Evolutionary conservation across 352 stramenopile genomes (phyloP), one percentile per base, ranked within the genome.

Genomic region (Phytophthora hybrid): DNA sequence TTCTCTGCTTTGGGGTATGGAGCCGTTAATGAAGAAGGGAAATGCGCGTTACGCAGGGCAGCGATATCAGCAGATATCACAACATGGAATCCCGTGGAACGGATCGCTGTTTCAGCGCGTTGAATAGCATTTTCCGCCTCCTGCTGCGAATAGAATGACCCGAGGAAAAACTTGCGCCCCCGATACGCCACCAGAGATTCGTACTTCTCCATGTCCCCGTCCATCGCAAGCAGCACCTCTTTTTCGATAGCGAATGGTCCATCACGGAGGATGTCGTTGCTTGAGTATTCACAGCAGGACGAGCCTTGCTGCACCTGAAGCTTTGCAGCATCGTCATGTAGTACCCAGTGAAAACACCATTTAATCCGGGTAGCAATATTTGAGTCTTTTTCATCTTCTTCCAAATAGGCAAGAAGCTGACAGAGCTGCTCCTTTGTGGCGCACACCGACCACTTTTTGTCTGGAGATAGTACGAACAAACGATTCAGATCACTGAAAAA

Each of bases 401-500:
- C 81, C n/a, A 94, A 78, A 69, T 92, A 91, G 19, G 47, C 34
- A 29, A 95, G 52, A 19, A 95, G 49, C 5, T 82, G 78, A 9
- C 26, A 1, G 16, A 95, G 46, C 10, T 79, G 72, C 5, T 70
- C 46, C 32, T 34, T 71, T 2, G 64, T 71, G 9, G 74, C 61
- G 46, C 73, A 84, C 6, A 82, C 59, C 3, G 74, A 74, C 88
- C 88, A 95, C 46, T 88, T 82, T 8, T 80, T 77, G 1, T 81
- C 74, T 4, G 77, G 46, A 18, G 84, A 89, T 54, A 82, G 58
- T 18, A 90, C 59, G 39, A 88, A 96, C 11, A 96, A 62, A 19
- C 78, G 77, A 4, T 79, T 59, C 6, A 72, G 69, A 68, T 94
- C 88, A 41, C 85, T 81, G 39, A 77, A 85, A 54, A 95, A 95